phyloP scores from a whole-genome alignment of 768 basidiomycete species.

The Pleurotus tuoliensis region DNA sequence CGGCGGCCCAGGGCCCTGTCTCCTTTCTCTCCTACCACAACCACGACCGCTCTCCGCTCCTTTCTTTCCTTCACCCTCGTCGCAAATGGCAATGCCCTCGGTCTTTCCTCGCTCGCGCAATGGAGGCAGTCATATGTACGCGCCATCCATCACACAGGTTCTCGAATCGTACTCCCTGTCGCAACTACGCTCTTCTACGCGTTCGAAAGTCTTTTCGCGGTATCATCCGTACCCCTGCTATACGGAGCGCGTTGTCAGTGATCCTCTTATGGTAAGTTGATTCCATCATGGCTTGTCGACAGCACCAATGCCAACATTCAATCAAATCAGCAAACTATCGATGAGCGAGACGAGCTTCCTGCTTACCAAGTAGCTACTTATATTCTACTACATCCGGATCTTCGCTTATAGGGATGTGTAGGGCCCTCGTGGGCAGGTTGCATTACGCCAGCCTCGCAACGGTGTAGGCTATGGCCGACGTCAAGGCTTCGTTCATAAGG shows the following conservation, averaged over 20 bases:
- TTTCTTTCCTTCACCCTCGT: neutral
- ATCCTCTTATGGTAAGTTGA: neutral
- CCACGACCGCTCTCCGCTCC: neutral
- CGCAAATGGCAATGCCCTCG: neutral
- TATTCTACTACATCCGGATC: too few species aligned
- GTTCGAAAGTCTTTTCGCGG: neutral
- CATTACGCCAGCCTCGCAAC: too few species aligned
- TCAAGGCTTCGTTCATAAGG: too few species aligned
- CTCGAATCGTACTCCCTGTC: neutral
- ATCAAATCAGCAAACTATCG: neutral
- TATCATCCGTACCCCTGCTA: neutral
- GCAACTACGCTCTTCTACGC: neutral
- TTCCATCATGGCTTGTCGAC: neutral
- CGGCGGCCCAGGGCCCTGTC: neutral
- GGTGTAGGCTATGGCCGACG: too few species aligned
- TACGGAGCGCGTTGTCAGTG: neutral
- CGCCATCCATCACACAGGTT: neutral
- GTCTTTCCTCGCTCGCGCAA: neutral
- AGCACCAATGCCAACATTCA: neutral
- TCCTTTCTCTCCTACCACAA: neutral
- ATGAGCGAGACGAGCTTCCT: neutral
- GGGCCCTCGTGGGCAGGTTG: too few species aligned
- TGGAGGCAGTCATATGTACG: neutral
- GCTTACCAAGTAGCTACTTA: neutral
- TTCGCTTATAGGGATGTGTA: too few species aligned